Evolutionary conservation across 768 basidiomycete genomes (phyloP).

Genomic region (Polyporus arcularius): DNA sequence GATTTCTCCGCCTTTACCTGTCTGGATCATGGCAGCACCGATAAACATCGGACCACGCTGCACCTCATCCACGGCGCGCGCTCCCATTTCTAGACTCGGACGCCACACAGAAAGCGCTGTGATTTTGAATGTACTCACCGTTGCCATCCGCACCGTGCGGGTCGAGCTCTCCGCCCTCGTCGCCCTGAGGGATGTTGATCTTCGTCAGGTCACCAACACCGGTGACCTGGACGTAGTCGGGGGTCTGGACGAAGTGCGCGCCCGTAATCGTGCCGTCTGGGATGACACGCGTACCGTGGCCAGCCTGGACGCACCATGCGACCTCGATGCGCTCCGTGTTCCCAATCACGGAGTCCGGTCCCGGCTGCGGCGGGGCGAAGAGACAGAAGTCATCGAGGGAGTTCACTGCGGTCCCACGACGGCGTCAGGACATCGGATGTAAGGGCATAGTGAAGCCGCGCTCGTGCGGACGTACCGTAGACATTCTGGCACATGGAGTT

Average conservation of each 20-base stretch:
- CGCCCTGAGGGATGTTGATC: conserved; percentile 62
- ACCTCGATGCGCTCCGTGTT: conserved; percentile 60
- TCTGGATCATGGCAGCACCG: too few species aligned
- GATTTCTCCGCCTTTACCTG: too few species aligned
- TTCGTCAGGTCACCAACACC: conserved; percentile 67
- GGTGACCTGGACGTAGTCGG: conserved; percentile 74
- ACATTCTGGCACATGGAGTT: conserved; percentile 68
- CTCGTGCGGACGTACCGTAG: conserved; percentile 44
- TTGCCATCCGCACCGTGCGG: conserved; percentile 66
- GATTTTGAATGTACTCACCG: conserved; percentile 33
- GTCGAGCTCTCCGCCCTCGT: conserved; percentile 67
- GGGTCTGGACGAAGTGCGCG: conserved; percentile 69
- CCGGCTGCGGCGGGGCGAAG: conserved; percentile 52
- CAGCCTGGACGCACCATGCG: conserved; percentile 55
- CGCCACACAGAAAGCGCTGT: not conserved
- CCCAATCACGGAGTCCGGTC: conserved; percentile 53
- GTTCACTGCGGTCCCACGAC: conserved; percentile 44
- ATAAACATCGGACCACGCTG: not conserved
- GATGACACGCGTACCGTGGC: conserved; percentile 66
- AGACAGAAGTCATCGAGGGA: conserved; percentile 60
- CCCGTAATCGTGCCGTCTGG: conserved; percentile 71
- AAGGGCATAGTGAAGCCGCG: conserved; percentile 21
- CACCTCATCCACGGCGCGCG: not conserved
- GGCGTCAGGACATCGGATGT: not conserved
- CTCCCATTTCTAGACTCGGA: not conserved